Evolutionary conservation across 2,329 filamentous ascomycete species (phyloP), one percentile per base, ranked within the genome.

Genomic region (Curvularia sp.): DNA sequence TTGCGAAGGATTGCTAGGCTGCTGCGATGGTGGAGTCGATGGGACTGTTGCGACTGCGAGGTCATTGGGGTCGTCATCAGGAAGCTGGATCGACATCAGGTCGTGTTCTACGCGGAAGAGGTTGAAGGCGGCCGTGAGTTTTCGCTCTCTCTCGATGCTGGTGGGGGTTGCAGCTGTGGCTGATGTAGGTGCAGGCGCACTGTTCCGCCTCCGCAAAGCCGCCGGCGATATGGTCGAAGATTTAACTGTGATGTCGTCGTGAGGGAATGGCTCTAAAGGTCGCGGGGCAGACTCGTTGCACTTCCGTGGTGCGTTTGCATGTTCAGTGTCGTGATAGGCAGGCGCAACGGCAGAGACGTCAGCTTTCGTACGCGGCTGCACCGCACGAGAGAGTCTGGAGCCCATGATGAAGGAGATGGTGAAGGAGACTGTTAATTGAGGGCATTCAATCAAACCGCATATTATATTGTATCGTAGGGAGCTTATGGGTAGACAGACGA

Each of bases 371-470:
- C 60, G 65, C 50, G 55, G 61, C 39, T 60, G 57, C 59, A 63
- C 61, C 36, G 64, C 59, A 46, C 68, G 68, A 54, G 65, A 74
- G 23, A 69, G 45, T 53, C 61, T 68, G 47, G 70, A 71, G 60
- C 69, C 73, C 71, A 74, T 75, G 13, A 43, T 58, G 25, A 46
- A 52, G 10, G 47, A 50, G 34, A 58, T 46, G 36, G 21, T 18
- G 18, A 47, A 13, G 41, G 32, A 39, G 0, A 47, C 15, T 12
- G 25, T 38, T n/a, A 1, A 38, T n/a, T 28, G 12, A 43, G 28
- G 5, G 15, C n/a, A 47, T 36, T 23, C 34, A 8, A 36, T 5
- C 2, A n/a, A 36, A 18, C 6, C 12, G n/a, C 13, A 34, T 34
- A 15, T 15, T 13, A 34, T 34, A 9, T 36, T 18, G 18, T 36